Evolutionary conservation across 257 asterid genomes (phyloP), one percentile per base, ranked within the genome.

Genomic region (Galeopsis tetrahit): DNA sequence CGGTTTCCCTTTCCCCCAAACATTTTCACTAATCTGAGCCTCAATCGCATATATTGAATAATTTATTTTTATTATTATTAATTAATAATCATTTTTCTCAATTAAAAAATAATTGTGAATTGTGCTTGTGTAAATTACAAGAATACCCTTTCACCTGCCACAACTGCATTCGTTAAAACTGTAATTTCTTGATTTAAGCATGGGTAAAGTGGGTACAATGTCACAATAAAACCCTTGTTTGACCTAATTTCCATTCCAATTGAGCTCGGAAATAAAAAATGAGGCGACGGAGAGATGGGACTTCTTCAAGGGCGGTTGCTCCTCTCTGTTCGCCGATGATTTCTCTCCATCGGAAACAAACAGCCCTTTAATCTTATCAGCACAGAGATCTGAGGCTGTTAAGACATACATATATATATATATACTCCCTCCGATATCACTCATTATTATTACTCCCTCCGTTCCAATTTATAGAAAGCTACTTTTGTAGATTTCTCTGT

Each of bases 301-400:
- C 68, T 59, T 75, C 57, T 64, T 73, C 38, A 70, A 77, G 86
- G 89, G 86, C 74, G 83, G 85, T 87, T 85, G 82, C 82, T 85
- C 81, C 75, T 78, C 74, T 74, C 79, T 80, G 75, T 71, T 7
- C 3, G 15, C 38, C 63, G 7, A 31, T 56, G 63, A 56, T 28
- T 56, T 56, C 28, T 31, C 38, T 28, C 62, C 4, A 7, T 6
- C 11, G 10, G 7, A 8, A 56, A 56, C 36, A 21, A 56, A 56
- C 62, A 28, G 62, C 62, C 62, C 62, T 56, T 21, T 21, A 21
- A 21, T 21, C 28, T 21, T 21, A 21, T 21, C 28, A 21, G 28
- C 28, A 21, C 28, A 21, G 28, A 21, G 28, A 21, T 21, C 28
- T 21, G 28, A 21, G 28, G 28, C 28, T 21, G 28, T 21, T 21